Conservation (phyloP, 805 yeast species). For the Wickerhamiella azyma region DNA sequence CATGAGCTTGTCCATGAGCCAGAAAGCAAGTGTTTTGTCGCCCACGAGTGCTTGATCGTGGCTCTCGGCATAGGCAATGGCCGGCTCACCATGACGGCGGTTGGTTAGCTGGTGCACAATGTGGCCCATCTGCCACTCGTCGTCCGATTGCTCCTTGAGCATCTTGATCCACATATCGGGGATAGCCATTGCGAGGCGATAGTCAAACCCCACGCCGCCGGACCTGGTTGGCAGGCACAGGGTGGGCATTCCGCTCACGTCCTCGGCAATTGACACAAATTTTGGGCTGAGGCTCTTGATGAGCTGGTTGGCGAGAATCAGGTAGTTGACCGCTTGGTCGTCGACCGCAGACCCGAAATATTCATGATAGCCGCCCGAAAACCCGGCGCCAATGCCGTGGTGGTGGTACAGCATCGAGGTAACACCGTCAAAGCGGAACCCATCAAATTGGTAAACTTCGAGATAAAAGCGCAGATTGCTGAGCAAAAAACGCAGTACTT, state of each 20-base stretch:
- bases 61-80: conserved; percentile 85
- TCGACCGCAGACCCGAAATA: conserved; percentile 75
- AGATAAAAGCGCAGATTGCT: conserved; percentile 74
- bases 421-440: conserved; percentile 94
- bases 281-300: conserved; percentile 41
- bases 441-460: conserved; percentile 79
- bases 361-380: conserved; percentile 86
- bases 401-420: conserved; percentile 85
- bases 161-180: conserved; percentile 99
- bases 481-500: conserved; percentile 73
- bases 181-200: conserved; percentile 88
- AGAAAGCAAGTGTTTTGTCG: conserved; percentile 88
- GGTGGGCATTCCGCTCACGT: conserved; percentile 96
- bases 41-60: conserved; percentile 98
- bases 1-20: conserved; percentile 99
- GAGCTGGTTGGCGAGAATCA: conserved; percentile 82
- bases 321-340: conserved; percentile 69
- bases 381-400: conserved; percentile 81
- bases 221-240: conserved; percentile 55
- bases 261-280: conserved; percentile 82
- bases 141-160: conserved; percentile 69
- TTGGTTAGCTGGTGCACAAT: conserved; percentile 75
- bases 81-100: conserved; percentile 75
- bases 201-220: conserved; percentile 93
- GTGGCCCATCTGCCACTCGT: conserved; percentile 78